Conservation (phyloP, 176 grass and related monocot species). For the Luzula sylvatica region DNA sequence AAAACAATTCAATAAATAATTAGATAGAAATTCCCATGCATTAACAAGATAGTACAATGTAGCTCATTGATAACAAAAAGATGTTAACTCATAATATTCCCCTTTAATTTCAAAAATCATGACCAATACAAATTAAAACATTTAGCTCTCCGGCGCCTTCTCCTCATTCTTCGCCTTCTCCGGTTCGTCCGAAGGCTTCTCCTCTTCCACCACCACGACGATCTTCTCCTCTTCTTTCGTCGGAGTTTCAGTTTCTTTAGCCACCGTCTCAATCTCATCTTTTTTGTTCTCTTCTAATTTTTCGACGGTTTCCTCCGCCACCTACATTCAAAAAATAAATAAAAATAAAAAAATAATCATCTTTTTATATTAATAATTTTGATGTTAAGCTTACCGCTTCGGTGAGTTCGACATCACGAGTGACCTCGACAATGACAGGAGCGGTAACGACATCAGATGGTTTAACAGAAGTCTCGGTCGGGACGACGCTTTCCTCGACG, state of each 20-base stretch:
- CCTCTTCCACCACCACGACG: neutral
- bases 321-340: too few relatives aligned
- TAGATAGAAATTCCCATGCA: too few relatives aligned
- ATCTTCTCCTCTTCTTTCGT: neutral
- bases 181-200: neutral
- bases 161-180: conserved; percentile 11
- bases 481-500: too few relatives aligned
- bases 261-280: neutral
- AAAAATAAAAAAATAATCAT: too few relatives aligned
- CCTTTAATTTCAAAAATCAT: neutral
- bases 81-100: too few relatives aligned
- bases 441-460: conserved; percentile 23
- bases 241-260: neutral
- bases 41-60: too few relatives aligned
- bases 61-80: too few relatives aligned
- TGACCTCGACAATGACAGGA: conserved; percentile 22
- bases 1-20: too few relatives aligned
- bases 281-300: conserved; percentile 4
- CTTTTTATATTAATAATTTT: neutral
- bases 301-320: neutral
- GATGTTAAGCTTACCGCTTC: conserved; percentile 10
- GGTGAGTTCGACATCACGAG: neutral
- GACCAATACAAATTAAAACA: conserved; percentile 4
- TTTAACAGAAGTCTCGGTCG: conserved; percentile 11
- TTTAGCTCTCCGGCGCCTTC: conserved; percentile 8